phyloP scores from a whole-genome alignment of 1,284 basidiomycete species.

The Pulveroboletus sp. region DNA sequence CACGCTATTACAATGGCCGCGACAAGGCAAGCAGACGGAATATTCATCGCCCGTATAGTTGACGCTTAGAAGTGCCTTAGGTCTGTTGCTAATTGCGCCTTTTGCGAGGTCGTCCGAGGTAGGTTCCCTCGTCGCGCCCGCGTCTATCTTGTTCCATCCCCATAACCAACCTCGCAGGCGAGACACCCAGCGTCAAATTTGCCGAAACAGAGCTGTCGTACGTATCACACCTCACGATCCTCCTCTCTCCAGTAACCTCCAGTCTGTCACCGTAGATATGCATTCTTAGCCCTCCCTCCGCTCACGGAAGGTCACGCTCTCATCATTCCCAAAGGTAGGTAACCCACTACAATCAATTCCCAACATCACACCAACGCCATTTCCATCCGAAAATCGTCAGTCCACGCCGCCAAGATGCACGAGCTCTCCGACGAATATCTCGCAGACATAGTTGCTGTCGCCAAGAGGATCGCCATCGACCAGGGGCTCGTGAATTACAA shows the following conservation, averaged over 20 bases:
- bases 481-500: constrained; percentile 81
- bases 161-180: constrained; percentile 42
- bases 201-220: constrained; percentile 75
- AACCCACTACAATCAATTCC: too few relatives aligned
- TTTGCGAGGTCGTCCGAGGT: constrained; percentile 92
- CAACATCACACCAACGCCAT: not conserved
- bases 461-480: constrained; percentile 84
- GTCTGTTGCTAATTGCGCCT: constrained; percentile 64
- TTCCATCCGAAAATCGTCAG: constrained; percentile 40
- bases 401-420: constrained; percentile 76
- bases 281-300: constrained; percentile 89
- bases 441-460: constrained; percentile 70
- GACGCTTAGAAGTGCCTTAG: constrained; percentile 28
- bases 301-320: constrained; percentile 83
- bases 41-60: not conserved
- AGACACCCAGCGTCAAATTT: constrained; percentile 79
- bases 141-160: too few relatives aligned
- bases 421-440: constrained; percentile 82
- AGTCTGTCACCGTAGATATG: constrained; percentile 42
- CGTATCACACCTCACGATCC: constrained; percentile 30
- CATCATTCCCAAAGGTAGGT: constrained; percentile 83
- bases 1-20: not conserved
- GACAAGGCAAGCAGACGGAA: constrained; percentile 11
- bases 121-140: constrained; percentile 10
- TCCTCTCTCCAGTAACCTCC: not conserved